Evolutionary conservation across 177 flowering plant genomes (phyloP).

Genomic region (Vitis hybrid): DNA sequence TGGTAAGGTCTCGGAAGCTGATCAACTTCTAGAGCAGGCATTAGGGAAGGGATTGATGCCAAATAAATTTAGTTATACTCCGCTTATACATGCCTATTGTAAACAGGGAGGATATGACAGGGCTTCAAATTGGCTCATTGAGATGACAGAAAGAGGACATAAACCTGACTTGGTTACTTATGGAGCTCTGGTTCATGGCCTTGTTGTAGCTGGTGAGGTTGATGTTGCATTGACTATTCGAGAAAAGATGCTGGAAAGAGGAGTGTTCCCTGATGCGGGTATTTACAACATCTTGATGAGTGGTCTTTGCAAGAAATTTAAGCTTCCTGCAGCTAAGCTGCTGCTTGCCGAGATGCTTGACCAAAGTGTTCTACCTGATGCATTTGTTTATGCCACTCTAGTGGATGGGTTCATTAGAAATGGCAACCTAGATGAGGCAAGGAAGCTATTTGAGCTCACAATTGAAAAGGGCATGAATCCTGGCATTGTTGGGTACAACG

Average conservation of each 20-base stretch:
- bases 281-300: slow-evolving; percentile 72
- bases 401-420: slow-evolving; percentile 69
- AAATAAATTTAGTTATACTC: slow-evolving; percentile 63
- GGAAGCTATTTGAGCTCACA: slow-evolving; percentile 45
- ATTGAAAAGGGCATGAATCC: slow-evolving; percentile 42
- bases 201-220: slow-evolving; percentile 60
- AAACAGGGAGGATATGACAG: slow-evolving; percentile 36
- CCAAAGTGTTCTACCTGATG: slow-evolving; percentile 55
- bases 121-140: slow-evolving; percentile 50
- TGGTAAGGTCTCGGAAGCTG: slow-evolving; percentile 62
- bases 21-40: slow-evolving; percentile 44
- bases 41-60: slow-evolving; percentile 44
- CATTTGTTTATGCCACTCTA: slow-evolving; percentile 60
- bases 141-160: slow-evolving; percentile 60
- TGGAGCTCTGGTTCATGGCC: slow-evolving; percentile 74
- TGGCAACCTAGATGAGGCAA: slow-evolving; percentile 60
- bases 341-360: slow-evolving; percentile 74
- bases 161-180: slow-evolving; percentile 63
- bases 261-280: slow-evolving; percentile 64
- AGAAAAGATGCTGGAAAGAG: slow-evolving; percentile 58
- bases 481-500: slow-evolving; percentile 62
- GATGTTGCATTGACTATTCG: slow-evolving; percentile 55
- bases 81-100: slow-evolving; percentile 55
- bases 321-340: slow-evolving; percentile 48
- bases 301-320: slow-evolving; percentile 73